Evolutionary conservation across 495 filamentous ascomycete species (phyloP), one percentile per base, ranked within the genome.

Genomic region (Neurospora intermedia): DNA sequence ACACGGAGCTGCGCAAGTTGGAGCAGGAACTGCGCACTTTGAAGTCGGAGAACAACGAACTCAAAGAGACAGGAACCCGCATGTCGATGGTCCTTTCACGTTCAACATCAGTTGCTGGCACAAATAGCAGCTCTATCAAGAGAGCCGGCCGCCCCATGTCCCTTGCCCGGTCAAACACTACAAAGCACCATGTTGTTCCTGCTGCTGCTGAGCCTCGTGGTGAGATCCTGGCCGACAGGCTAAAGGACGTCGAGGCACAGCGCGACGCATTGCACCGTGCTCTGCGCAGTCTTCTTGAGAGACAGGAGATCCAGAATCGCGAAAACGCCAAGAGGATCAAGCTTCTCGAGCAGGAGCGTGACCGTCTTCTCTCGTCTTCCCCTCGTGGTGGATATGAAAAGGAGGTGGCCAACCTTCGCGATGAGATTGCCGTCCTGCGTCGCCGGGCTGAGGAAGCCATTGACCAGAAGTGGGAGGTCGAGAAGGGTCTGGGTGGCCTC

Each of bases 391-490:
- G 92, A 38, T 97, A 96, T 78, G 89, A 96, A 78, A 87, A 86
- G 72, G 95, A 99, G 76, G 92, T 98, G 18, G 81, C 83, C 4
- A 88, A 86, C 73, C 85, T 98, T 20, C 90, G 94, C 72, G 88
- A 91, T 10, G 96, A 99, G 79, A 91, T 99, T 74, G 92, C 91
- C 73, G 86, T 89, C 10, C 88, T 99, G 69, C 91, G 96, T 40
- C 90, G 90, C 71, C 91, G 96, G 71, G 94, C 96, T 35, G 94
- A 98, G 76, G 96, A 99, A 71, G 96, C 96, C 27, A 85, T 98
- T n/a, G 93, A 96, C 76, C 92, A 94, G 77, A 98, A 98, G 84
- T 98, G 91, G 88, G 91, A 96, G 81, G 95, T 94, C 72, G 96
- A 99, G 82, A 97, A 97, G 82, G 94, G 94, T 35, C 86, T 99